Conservation (phyloP, 306 rosid genomes). For the Pachyrhizus erosus region DNA sequence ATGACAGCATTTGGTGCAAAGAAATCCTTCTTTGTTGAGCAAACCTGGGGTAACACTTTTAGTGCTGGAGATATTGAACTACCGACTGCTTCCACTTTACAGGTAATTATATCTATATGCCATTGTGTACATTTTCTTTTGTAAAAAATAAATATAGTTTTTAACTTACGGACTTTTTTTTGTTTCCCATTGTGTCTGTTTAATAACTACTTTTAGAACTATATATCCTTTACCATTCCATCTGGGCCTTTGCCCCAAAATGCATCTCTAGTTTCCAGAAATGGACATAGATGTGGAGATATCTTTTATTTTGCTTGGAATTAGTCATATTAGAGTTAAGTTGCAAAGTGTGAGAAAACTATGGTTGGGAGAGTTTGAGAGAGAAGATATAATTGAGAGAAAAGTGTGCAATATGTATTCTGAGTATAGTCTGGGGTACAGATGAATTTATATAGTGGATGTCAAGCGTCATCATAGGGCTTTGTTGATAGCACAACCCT, state of each 20-base stretch:
- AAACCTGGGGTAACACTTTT: constrained; percentile 92
- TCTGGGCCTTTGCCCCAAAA: constrained; percentile 28
- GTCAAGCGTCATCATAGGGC: not conserved
- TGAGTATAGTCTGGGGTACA: not conserved
- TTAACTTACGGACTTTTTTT: not conserved
- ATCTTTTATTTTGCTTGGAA: constrained; percentile 1
- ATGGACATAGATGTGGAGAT: constrained; percentile 17
- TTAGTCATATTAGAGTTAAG: constrained; percentile 28
- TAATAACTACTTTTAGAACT: constrained; percentile 7
- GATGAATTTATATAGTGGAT: not conserved
- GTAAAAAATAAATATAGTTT: not conserved
- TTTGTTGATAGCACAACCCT: not conserved
- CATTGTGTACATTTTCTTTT: not conserved
- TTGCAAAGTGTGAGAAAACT: constrained; percentile 20
- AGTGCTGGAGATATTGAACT: constrained; percentile 97
- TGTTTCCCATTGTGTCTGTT: not conserved
- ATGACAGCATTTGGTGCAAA: constrained; percentile 85
- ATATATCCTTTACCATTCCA: constrained; percentile 6
- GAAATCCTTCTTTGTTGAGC: constrained; percentile 81
- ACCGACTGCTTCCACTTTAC: constrained; percentile 94
- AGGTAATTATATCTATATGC: constrained; percentile 61
- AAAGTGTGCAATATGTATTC: not conserved
- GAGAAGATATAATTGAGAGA: not conserved
- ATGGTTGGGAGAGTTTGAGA: constrained; percentile 4
- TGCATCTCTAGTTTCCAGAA: constrained; percentile 22